These are phyloP conservation scores for Akanthomyces muscarius DNA, from an alignment of 2,329 filamentous ascomycete species.

Conservation along the genomic window DNA sequence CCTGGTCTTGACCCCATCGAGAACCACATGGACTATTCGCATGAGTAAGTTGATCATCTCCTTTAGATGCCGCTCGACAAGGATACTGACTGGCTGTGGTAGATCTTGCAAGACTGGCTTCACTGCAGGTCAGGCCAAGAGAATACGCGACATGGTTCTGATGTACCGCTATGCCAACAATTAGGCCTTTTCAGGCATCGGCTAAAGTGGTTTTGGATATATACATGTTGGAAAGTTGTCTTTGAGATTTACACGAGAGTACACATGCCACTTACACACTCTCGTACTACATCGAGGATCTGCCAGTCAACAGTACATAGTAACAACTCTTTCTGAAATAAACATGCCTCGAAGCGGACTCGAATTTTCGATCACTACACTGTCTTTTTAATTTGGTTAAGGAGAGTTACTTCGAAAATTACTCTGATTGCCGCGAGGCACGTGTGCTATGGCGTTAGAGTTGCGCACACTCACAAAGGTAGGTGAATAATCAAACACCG, in stretches of 20 bases:
- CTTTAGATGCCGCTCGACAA: background rate
- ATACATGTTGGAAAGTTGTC: background rate
- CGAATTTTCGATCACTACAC: too few relatives aligned
- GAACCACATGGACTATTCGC: slow-evolving; percentile 39
- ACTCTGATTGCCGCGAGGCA: too few relatives aligned
- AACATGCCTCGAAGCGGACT: too few relatives aligned
- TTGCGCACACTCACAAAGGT: too few relatives aligned
- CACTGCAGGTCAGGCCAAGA: background rate
- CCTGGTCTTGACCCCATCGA: slow-evolving; percentile 34
- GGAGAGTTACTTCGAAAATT: too few relatives aligned
- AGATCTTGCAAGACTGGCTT: slow-evolving; percentile 12
- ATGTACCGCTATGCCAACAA: background rate
- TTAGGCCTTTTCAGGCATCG: background rate
- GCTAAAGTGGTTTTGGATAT: background rate
- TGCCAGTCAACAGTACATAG: background rate
- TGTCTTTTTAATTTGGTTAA: background rate
- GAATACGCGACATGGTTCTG: background rate
- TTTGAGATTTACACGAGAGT: background rate
- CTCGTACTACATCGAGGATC: background rate
- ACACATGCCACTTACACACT: background rate
- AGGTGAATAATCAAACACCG: too few relatives aligned
- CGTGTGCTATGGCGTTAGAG: too few relatives aligned
- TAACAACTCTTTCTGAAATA: background rate
- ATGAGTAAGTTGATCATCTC: slow-evolving; percentile 1
- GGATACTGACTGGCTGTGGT: background rate